Evolutionary conservation across 192 early-diverging fungal genomes (phyloP).

Genomic region (Coemansia biformis): DNA sequence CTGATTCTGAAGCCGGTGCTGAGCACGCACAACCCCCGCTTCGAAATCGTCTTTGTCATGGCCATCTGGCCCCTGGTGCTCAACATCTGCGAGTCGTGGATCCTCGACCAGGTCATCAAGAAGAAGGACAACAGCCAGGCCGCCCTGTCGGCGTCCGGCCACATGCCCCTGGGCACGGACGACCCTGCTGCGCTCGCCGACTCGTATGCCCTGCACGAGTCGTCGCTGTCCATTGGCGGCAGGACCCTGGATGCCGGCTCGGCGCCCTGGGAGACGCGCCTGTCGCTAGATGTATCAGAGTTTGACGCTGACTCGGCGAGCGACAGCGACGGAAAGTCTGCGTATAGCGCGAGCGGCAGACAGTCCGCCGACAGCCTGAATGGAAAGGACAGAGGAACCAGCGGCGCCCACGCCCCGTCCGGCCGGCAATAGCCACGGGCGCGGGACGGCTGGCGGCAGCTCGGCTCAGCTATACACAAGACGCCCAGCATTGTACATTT

Average conservation of each 20-base stretch:
- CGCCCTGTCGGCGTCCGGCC: slow-evolving; percentile 15
- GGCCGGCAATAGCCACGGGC: too few relatives aligned
- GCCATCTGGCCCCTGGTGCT: slow-evolving; percentile 46
- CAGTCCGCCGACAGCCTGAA: too few relatives aligned
- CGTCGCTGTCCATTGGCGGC: slow-evolving; percentile 14
- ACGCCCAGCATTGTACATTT: too few relatives aligned
- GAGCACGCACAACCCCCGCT: slow-evolving; percentile 29
- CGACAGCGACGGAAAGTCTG: slow-evolving; percentile 7
- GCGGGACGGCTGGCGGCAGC: too few relatives aligned
- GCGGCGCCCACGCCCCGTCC: too few relatives aligned
- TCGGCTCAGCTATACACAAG: too few relatives aligned
- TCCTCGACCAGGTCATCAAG: slow-evolving; percentile 50
- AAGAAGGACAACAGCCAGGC: slow-evolving; percentile 3
- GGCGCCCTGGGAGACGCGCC: slow-evolving; percentile 4
- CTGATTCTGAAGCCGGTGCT: slow-evolving; percentile 41
- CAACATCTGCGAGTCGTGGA: slow-evolving; percentile 51
- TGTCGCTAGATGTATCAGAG: slow-evolving; percentile 27
- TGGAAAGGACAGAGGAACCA: too few relatives aligned
- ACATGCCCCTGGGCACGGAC: slow-evolving; percentile 22
- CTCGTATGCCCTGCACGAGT: slow-evolving; percentile 21
- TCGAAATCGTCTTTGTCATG: slow-evolving; percentile 51
- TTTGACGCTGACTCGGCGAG: slow-evolving; percentile 10
- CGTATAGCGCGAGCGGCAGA: too few relatives aligned
- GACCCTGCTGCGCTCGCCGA: slow-evolving; percentile 2
- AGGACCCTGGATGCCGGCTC: slow-evolving; percentile 21